A percentile compares a stretch with the other conserved stretches of the same genome.
Conservation (phyloP, 495 filamentous ascomycete genomes). For the Aspergillus homomorphus region DNA sequence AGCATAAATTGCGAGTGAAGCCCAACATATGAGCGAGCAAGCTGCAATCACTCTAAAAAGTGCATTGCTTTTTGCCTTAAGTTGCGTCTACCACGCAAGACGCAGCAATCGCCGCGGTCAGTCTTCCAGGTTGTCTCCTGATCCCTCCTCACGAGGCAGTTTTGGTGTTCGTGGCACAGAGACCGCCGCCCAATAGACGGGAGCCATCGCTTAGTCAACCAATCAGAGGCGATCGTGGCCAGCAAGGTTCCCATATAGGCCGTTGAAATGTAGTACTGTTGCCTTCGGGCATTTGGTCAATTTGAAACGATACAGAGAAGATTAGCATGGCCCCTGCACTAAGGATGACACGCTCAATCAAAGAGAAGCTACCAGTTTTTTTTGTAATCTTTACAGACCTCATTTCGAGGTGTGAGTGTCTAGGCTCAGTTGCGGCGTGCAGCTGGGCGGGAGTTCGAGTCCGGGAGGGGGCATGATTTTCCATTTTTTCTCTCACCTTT, state of each 20-base stretch:
- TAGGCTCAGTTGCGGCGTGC: not conserved
- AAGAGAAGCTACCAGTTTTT: slow-evolving; percentile 90
- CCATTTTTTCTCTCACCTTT: not conserved
- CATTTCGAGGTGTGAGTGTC: not conserved
- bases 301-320: slow-evolving; percentile 85
- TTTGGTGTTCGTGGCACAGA: not conserved
- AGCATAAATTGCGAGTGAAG: no score
- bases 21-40: no score
- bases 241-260: slow-evolving; percentile 21
- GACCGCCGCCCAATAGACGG: not conserved
- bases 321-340: slow-evolving; percentile 99
- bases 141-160: no score
- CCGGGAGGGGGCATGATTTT: not conserved
- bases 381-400: slow-evolving; percentile 30
- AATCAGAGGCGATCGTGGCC: slow-evolving; percentile 9
- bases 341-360: slow-evolving; percentile 99
- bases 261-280: slow-evolving; percentile 16
- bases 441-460: slow-evolving; percentile 12
- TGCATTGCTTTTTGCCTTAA: no score
- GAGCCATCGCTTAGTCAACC: slow-evolving; percentile 10
- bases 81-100: no score
- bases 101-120: no score
- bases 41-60: no score
- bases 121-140: no score
- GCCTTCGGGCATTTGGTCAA: slow-evolving; percentile 82